Evolutionary conservation across 1,284 basidiomycete species (phyloP), one percentile per base, ranked within the genome.

Genomic region (Austropuccinia psidii): DNA sequence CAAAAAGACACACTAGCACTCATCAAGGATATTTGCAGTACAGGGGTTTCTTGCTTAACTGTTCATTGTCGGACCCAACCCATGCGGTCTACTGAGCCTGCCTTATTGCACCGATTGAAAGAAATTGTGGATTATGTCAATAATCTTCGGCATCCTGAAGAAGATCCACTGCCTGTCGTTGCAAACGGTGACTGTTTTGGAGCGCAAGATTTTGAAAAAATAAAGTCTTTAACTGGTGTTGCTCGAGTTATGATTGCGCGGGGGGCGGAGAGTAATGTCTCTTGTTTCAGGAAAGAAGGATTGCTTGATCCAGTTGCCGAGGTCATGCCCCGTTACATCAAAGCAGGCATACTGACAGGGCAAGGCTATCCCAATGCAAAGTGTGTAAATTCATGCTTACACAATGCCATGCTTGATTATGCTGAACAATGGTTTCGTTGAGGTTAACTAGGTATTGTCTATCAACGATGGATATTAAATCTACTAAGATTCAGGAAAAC

Each of bases 31-130:
- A 94, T 98, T 74, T 84, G 94, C 5, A 85, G 87, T 52, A 96
- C 94, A 0, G 93, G 94, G 21, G 87, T 99, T 57, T 89, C 88
- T 65, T 89, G 89, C 45, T 83, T 99, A 75, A 98, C 94, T 0
- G 89, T 99, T 0, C 96, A 98, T 80, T 98, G 95, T 81, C 87
- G 96, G 57, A 98, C 95, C 70, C 85, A 91, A 78, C 89, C 88
- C 76, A 98, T 98, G 95, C 86, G 96, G 47, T 88, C 89, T 37
- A 84, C 85, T 64, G 91, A 97, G 78, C 84, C 83, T 17, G 96
- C 96, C 0, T 81, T 91, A 33, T 87, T 91, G 73, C 86, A 89
- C 64, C 85, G 94, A 55, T 81, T 99, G 78, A 83, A 84, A 57
- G 93, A 93, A 77, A 89, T 98, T 75, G 91, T 93, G 9, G 86